A percentile compares a stretch with the other conserved stretches of the same genome.
Evolutionary conservation across 1,139 yeast species (phyloP).

Genomic region (Protomyces gravidus): DNA sequence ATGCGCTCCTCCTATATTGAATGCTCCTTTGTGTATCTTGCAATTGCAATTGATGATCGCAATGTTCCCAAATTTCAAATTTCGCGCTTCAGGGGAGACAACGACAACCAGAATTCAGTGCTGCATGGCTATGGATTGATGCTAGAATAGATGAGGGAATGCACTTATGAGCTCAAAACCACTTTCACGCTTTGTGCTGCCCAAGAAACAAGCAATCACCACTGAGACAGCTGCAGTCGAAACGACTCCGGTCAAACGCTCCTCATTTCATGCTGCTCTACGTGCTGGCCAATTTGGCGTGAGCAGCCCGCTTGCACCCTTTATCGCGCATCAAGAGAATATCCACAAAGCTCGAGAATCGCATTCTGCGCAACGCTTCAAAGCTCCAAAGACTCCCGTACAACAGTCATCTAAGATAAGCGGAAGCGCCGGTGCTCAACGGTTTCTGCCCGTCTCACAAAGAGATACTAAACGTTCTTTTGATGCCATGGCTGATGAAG

Average conservation of each 20-base stretch:
- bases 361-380: not conserved
- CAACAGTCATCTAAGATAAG: not conserved
- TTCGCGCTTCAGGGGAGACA: too few species aligned
- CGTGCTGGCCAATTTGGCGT: not conserved
- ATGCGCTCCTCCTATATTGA: not conserved
- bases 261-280: not conserved
- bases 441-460: not conserved
- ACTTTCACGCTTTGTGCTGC: not conserved
- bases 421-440: not conserved
- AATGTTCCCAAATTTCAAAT: too few species aligned
- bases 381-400: not conserved
- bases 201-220: not conserved
- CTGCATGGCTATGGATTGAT: too few species aligned
- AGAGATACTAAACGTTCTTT: not conserved
- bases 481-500: not conserved
- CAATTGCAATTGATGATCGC: too few species aligned
- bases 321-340: not conserved
- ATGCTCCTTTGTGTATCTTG: too few species aligned
- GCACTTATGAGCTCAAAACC: too few species aligned
- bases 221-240: too few species aligned
- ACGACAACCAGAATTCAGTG: too few species aligned
- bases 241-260: not conserved
- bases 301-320: not conserved
- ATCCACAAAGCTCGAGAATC: not conserved
- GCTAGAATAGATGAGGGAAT: too few species aligned